These are phyloP conservation scores for Leccinum broughii DNA, from an alignment of 768 basidiomycete genomes.

Conservation along the genomic window DNA sequence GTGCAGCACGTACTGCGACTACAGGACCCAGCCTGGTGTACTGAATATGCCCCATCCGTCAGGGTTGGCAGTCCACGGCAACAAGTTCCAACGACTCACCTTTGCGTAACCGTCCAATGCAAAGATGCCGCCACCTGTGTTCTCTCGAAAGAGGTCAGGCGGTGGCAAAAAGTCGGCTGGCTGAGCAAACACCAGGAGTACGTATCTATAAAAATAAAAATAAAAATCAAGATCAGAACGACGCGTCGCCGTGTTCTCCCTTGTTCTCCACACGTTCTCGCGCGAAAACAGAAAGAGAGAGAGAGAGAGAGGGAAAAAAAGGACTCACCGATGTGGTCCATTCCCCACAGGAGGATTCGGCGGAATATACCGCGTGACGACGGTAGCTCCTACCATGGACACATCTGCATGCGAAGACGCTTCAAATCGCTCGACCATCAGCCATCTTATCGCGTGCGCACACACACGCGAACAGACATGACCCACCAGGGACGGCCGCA, in stretches of 20 bases:
- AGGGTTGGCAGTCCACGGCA: neutral
- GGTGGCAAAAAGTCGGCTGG: slow-evolving; percentile 64
- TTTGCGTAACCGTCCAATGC: slow-evolving; percentile 58
- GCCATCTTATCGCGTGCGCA: neutral
- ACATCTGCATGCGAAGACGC: slow-evolving; percentile 36
- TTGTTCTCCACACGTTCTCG: neutral
- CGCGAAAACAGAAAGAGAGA: neutral
- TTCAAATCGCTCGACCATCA: neutral
- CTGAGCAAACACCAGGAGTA: slow-evolving; percentile 64
- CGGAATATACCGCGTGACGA: slow-evolving; percentile 67
- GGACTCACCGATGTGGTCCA: slow-evolving; percentile 71
- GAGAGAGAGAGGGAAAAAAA: too few relatives aligned
- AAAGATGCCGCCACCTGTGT: slow-evolving; percentile 53
- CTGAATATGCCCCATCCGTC: slow-evolving; percentile 29
- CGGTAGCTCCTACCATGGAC: slow-evolving; percentile 43
- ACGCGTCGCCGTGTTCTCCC: neutral
- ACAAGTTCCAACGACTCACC: slow-evolving; percentile 33
- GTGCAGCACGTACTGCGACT: slow-evolving; percentile 50
- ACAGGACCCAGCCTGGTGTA: slow-evolving; percentile 55
- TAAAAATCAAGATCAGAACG: neutral
- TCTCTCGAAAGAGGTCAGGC: slow-evolving; percentile 49
- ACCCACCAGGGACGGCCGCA: slow-evolving; percentile 49
- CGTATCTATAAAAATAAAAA: slow-evolving; percentile 49
- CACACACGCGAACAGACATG: neutral
- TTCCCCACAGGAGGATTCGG: slow-evolving; percentile 68